A percentile compares a stretch with the other conserved stretches of the same genome.
Conservation (phyloP, 306 rosid genomes). For the Pterocarpus macrocarpus region DNA sequence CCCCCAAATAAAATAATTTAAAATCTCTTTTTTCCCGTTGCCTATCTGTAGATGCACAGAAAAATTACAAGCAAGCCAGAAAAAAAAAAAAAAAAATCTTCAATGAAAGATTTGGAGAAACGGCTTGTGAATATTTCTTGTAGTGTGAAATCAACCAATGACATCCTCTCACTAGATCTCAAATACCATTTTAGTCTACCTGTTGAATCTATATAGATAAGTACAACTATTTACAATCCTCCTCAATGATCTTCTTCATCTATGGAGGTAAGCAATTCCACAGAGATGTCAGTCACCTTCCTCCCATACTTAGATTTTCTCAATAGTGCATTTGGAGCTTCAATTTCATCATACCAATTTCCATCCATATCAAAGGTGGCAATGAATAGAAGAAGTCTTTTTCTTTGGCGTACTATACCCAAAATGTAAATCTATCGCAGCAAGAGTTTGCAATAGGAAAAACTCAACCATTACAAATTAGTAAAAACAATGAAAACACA, state of each 20-base stretch:
- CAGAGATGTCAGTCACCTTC: constrained; percentile 50
- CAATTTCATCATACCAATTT: constrained; percentile 47
- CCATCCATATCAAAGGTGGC: constrained; percentile 38
- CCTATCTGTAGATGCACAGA: constrained; percentile 51
- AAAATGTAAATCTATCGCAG: constrained; percentile 70
- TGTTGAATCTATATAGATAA: constrained; percentile 14
- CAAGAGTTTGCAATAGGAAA: constrained; percentile 55
- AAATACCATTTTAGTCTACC: constrained; percentile 28
- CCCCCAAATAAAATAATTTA: constrained; percentile 44
- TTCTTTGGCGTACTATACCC: constrained; percentile 72
- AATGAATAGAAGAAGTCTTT: constrained; percentile 46
- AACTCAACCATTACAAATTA: neutral
- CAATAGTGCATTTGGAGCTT: constrained; percentile 68
- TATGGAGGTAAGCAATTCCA: constrained; percentile 54
- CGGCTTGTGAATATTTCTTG: constrained; percentile 45
- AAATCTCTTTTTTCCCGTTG: constrained; percentile 13
- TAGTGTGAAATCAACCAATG: constrained; percentile 40
- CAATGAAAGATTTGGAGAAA: constrained; percentile 70
- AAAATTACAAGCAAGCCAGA: constrained; percentile 46
- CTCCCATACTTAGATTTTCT: constrained; percentile 45
- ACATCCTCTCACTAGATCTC: constrained; percentile 34
- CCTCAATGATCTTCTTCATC: constrained; percentile 38
- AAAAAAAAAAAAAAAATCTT: constrained; percentile 52
- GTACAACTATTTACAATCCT: constrained; percentile 39
- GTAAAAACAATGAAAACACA: constrained; percentile 22